Evolutionary conservation across 1,284 basidiomycete species (phyloP).

Genomic region (Heterobasidion annosum): DNA sequence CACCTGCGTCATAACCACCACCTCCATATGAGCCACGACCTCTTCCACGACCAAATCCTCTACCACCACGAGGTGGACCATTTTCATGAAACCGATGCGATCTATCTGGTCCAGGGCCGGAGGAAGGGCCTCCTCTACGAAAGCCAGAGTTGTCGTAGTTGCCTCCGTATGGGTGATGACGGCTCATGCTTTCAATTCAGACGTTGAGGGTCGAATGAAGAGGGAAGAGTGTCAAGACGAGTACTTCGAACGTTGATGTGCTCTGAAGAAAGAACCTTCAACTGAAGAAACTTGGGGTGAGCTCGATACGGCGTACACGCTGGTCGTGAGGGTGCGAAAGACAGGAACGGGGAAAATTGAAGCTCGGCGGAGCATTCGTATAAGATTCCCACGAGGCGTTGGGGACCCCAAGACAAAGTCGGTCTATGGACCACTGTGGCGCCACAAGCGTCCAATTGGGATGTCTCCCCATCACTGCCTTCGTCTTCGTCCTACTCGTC

Average conservation of each 20-base stretch:
- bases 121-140: conserved; percentile 48
- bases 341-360: neutral
- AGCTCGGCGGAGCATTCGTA: neutral
- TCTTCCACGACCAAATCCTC: conserved; percentile 45
- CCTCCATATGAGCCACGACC: conserved; percentile 35
- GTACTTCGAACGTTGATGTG: neutral
- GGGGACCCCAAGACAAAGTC: neutral
- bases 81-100: conserved; percentile 55
- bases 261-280: neutral
- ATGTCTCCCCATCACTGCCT: conserved; percentile 9
- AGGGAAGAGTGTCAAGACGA: neutral
- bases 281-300: neutral
- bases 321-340: neutral
- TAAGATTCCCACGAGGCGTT: neutral
- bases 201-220: conserved; percentile 16
- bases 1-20: conserved; percentile 34
- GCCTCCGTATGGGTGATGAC: conserved; percentile 75
- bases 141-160: conserved; percentile 53
- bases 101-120: conserved; percentile 65
- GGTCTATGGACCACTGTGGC: neutral
- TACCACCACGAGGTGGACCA: conserved; percentile 55
- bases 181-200: conserved; percentile 52
- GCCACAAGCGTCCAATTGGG: neutral
- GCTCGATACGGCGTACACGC: neutral
- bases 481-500: conserved; percentile 17